Evolutionary conservation across 1,139 yeast species (phyloP), one percentile per base, ranked within the genome.

Genomic region (Wickerhamomyces sp.): DNA sequence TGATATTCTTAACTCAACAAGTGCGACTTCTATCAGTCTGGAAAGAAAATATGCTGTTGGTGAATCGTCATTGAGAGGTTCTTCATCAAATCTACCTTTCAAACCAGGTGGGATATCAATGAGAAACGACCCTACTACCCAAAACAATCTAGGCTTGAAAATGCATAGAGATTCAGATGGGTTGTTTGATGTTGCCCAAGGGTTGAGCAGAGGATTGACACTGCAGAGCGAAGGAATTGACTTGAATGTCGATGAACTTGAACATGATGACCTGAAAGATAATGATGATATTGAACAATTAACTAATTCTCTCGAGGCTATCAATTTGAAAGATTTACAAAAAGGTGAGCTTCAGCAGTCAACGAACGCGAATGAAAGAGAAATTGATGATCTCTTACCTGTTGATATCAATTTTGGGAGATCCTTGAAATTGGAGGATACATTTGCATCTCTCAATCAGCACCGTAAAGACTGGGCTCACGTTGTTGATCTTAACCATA

Each of bases 91-190:
- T 54, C 65, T 92, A 54, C 98, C 99, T 0, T 92, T 94, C 58
- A 82, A 85, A 39, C 98, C 98, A 0, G 97, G 98, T 49, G 97
- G 97, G 3, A 59, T 87, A 15, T 62, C 60, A 5, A 62, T 78
- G 47, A 65, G 64, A 29, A 55, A 60, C 4, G 55, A 57, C 1
- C 25, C 44, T 2, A 40, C 34, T 7, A 33, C 35, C 59, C 63
- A 39, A 7, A 12, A 13, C 25, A 54, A 49, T 32, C 33, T 43
- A 5, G 40, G n/a, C n/a, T n/a, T 51, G 13, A 51, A 53, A 9
- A 55, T 88, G 39, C 95, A 84, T 54, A 72, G 82, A 54, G 92
- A 85, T 55, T 68, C 67, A 2, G 66, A 75, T 38, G 97, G 97
- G 0, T 60, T 92, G 32, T 86, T 81, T 55, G 95, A 87, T 57